These are phyloP conservation scores for Solanum ossicruentum DNA, from an alignment of 257 asterid species.

Conservation along the genomic window DNA sequence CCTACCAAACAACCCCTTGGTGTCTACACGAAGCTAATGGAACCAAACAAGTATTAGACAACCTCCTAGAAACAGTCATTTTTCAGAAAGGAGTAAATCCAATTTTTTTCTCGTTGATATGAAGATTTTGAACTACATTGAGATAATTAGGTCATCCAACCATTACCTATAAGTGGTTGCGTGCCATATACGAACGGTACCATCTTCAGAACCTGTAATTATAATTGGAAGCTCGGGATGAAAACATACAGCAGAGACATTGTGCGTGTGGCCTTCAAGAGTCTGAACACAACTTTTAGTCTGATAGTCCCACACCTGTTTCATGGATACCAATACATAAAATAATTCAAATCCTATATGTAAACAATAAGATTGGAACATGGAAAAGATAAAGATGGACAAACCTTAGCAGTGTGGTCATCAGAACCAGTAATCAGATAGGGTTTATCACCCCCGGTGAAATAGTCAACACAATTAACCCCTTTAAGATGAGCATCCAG, in stretches of 20 bases:
- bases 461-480: slow-evolving; percentile 95
- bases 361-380: not conserved
- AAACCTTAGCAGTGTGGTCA: slow-evolving; percentile 98
- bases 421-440: slow-evolving; percentile 93
- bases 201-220: slow-evolving; percentile 97
- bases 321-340: slow-evolving; percentile 4
- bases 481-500: slow-evolving; percentile 96
- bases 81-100: not conserved
- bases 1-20: not conserved
- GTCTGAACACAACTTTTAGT: slow-evolving; percentile 97
- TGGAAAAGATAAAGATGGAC: not conserved
- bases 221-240: slow-evolving; percentile 99
- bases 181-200: slow-evolving; percentile 99
- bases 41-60: slow-evolving; percentile 8
- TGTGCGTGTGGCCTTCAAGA: slow-evolving; percentile 98
- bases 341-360: not conserved
- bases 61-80: not conserved
- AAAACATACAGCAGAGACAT: slow-evolving; percentile 97
- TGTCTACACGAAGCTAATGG: slow-evolving; percentile 5
- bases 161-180: slow-evolving; percentile 85
- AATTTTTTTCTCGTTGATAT: not conserved
- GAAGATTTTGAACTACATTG: not conserved
- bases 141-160: not conserved
- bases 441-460: slow-evolving; percentile 97
- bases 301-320: slow-evolving; percentile 98